Evolutionary conservation across 495 filamentous ascomycete species (phyloP), one percentile per base, ranked within the genome.

Genomic region (Penicillium nucicola): DNA sequence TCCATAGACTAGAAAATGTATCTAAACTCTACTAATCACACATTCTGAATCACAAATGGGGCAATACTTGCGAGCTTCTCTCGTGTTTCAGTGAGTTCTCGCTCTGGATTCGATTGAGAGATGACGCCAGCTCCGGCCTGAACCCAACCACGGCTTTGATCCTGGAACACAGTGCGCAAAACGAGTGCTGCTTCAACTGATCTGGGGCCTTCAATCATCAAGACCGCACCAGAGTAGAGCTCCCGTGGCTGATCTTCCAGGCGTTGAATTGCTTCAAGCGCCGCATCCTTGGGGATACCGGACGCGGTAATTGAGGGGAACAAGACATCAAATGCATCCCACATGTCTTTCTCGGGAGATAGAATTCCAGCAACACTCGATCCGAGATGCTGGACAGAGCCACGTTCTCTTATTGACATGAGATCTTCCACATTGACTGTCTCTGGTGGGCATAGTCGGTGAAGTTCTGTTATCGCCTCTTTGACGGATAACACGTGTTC

Each of bases 121-220:
- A 60, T 60, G 17, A 60, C 36, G 12, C 57, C 57, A 22, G 57
- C 57, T 2, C 52, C 57, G 18, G 52, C 57, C 28, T 60, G 57
- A 5, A 60, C 38, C 57, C 57, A 60, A 17, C 42, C 39, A 13
- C 48, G 49, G 30, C 18, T 42, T 1, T 9, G 13, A 42, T 60
- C 52, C 41, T 56, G 57, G 18, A 56, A 60, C 8, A 53, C 57
- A 12, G 35, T 60, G 11, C 57, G 48, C 13, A 60, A 45, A 20
- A 60, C 57, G 1, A 60, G 52, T 10, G 57, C 42, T 12, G 53
- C 53, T 14, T 60, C 53, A 13, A 53, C 32, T 9, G 45, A 36
- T 15, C 38, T 11, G 2, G 31, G 2, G 8, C 25, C 48, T 17
- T 60, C 53, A 11, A 60, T 14, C 52, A 56, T 47, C 12, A 60